phyloP scores from a whole-genome alignment of 2,329 filamentous ascomycete species.

The Scedosporium minutisporum region DNA sequence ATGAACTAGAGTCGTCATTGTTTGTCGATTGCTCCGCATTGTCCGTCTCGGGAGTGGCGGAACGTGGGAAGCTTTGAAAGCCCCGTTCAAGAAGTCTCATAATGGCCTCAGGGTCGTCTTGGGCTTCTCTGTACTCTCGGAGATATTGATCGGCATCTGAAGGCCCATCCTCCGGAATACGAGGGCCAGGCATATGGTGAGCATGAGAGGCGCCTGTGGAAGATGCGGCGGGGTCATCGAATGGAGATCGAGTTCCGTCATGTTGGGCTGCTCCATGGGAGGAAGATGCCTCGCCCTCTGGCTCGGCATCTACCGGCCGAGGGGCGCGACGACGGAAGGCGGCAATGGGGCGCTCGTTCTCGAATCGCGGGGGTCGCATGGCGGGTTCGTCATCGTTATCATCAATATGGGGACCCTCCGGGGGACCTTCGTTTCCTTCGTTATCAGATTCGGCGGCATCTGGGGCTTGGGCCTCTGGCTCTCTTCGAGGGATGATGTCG shows the following conservation, averaged over 20 bases:
- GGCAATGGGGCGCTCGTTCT: neutral
- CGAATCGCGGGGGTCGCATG: neutral
- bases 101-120: neutral
- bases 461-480: neutral
- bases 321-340: neutral
- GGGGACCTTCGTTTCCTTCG: neutral
- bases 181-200: neutral
- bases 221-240: neutral
- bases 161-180: neutral
- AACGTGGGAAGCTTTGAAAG: neutral
- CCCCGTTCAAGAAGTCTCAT: neutral
- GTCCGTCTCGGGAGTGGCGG: neutral
- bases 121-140: neutral
- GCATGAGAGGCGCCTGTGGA: neutral
- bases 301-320: neutral
- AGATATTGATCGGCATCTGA: neutral
- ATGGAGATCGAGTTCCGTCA: neutral
- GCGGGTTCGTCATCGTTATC: neutral
- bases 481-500: neutral
- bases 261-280: neutral
- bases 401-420: neutral
- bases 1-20: neutral
- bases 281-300: neutral
- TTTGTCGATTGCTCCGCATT: neutral
- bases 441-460: neutral